Conservation (phyloP, 306 rosid genomes). For the Malus fusca region DNA sequence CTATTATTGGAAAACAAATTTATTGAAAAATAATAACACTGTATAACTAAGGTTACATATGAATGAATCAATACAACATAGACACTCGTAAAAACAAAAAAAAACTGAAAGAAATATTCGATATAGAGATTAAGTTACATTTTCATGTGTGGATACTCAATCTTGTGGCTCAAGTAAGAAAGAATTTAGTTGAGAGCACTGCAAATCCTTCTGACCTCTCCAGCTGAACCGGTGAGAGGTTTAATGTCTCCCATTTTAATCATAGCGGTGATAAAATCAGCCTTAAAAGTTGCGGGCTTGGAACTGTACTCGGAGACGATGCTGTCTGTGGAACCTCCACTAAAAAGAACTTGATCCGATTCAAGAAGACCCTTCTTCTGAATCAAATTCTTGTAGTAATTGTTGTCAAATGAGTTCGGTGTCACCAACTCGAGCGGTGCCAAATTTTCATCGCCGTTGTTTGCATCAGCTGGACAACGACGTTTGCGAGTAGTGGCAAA, state of each 20-base stretch:
- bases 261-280: conserved; percentile 22
- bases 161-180: not conserved
- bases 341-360: conserved; percentile 33
- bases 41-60: too few relatives aligned
- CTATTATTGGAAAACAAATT: too few relatives aligned
- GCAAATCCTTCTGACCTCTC: conserved; percentile 19
- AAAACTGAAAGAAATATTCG: not conserved
- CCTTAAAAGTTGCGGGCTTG: not conserved
- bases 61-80: not conserved
- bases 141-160: not conserved
- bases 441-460: conserved; percentile 19
- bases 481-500: conserved; percentile 41
- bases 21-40: too few relatives aligned
- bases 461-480: conserved; percentile 22
- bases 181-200: conserved; percentile 15
- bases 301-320: conserved; percentile 17
- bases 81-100: not conserved
- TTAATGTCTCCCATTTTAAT: conserved; percentile 23
- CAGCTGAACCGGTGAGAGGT: conserved; percentile 17
- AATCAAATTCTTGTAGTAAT: conserved; percentile 45
- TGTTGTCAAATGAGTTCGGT: conserved; percentile 50
- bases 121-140: too few relatives aligned
- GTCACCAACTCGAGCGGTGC: conserved; percentile 53
- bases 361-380: conserved; percentile 50
- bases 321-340: conserved; percentile 18